These are phyloP conservation scores for Monilinia polystroma DNA, from an alignment of 2,329 filamentous ascomycete genomes.

Conservation along the genomic window DNA sequence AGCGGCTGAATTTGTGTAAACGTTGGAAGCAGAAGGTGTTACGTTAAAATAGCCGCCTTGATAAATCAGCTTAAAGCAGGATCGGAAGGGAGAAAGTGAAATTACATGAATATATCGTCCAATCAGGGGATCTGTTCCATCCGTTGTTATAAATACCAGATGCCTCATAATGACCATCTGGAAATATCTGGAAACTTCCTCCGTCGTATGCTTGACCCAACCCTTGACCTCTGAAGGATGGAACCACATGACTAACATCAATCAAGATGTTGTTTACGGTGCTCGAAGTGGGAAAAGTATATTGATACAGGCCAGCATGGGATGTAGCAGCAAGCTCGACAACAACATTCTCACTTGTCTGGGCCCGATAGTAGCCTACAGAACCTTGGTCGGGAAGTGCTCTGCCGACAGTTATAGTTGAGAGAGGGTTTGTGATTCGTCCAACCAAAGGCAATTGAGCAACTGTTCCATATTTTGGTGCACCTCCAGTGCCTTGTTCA, in stretches of 20 bases:
- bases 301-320: conserved; percentile 60
- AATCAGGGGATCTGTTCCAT: conserved; percentile 62
- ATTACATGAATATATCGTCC: conserved; percentile 62
- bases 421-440: conserved; percentile 53
- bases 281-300: conserved; percentile 51
- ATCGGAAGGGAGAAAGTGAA: conserved; percentile 38
- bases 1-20: conserved; percentile 38
- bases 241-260: conserved; percentile 52
- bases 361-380: conserved; percentile 62
- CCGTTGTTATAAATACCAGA: conserved; percentile 50
- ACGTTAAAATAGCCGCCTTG: conserved; percentile 34
- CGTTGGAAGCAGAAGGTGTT: conserved; percentile 27
- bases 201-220: conserved; percentile 62
- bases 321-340: conserved; percentile 57
- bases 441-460: conserved; percentile 57
- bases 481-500: conserved; percentile 66
- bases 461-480: conserved; percentile 68
- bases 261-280: conserved; percentile 30
- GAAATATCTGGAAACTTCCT: conserved; percentile 55
- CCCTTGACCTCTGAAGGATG: conserved; percentile 59
- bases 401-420: conserved; percentile 55
- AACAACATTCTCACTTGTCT: conserved; percentile 53
- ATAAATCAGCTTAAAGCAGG: conserved; percentile 16
- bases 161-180: conserved; percentile 25
- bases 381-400: conserved; percentile 50